Evolutionary conservation across 2,329 filamentous ascomycete species (phyloP), one percentile per base, ranked within the genome.

Genomic region (Trichoderma brevicompactum): DNA sequence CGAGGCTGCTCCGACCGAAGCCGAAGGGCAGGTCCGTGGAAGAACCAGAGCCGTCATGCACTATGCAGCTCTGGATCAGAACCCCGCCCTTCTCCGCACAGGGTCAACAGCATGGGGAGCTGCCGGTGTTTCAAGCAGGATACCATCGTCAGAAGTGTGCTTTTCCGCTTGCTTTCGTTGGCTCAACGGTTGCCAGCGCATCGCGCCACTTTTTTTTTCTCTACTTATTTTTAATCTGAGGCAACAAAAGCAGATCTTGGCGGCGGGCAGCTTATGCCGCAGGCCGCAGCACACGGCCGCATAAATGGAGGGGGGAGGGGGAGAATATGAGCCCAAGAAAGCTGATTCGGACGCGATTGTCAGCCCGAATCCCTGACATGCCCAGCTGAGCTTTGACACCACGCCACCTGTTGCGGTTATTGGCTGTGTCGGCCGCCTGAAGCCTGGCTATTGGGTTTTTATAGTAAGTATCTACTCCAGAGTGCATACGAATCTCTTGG

Each of bases 121-220:
- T 19, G 15, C n/a, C 23, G 15, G 23, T 52, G 58, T 52, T 61
- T 52, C 58, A 52, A 49, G 43, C 52, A 41, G 23, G 41, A 64
- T 55, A 19, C 40, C 41, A 40, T 56, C 50, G 9, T 36, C 41
- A 64, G 41, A 49, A 43, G 53, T 32, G 38, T 58, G 53, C 44
- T 50, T 48, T 15, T 32, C 15, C 56, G 46, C 34, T 52, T 56
- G 38, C 19, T 12, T 50, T 52, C n/a, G 59, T 53, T 62, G 38
- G 59, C n/a, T 40, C 49, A 62, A n/a, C 40, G 32, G 48, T 40
- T 62, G 59, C 59, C 59, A 62, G 32, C 59, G 40, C 59, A 62
- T 62, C 23, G 49, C 38, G 48, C 59, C 59, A 53, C 48, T 44
- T 36, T 53, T 43, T 50, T 61, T 23, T 15, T 19, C 10, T 40